These are phyloP conservation scores for Pseudogymnoascus sp. DNA, from an alignment of 2,329 filamentous ascomycete species.

Conservation along the genomic window DNA sequence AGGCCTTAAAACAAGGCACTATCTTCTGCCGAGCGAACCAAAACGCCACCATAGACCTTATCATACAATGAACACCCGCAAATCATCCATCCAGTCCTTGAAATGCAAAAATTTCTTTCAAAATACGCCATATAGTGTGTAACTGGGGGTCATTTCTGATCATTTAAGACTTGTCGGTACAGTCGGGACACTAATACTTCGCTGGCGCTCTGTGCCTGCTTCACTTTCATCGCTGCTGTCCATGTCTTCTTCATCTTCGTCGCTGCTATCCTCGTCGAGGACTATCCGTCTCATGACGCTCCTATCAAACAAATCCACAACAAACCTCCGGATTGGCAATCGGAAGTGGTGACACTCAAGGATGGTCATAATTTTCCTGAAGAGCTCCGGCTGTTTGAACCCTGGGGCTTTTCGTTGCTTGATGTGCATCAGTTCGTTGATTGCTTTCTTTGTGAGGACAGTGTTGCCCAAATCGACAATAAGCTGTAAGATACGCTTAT, in stretches of 20 bases:
- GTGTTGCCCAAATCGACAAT: constrained; percentile 88
- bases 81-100: not conserved
- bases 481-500: constrained; percentile 71
- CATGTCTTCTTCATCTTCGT: constrained; percentile 26
- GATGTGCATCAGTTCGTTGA: constrained; percentile 71
- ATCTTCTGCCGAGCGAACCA: not conserved
- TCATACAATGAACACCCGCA: constrained; percentile 4
- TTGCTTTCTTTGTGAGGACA: constrained; percentile 80
- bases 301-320: constrained; percentile 91
- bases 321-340: constrained; percentile 76
- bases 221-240: constrained; percentile 36
- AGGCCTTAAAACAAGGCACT: not conserved
- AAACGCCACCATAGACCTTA: not conserved
- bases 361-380: constrained; percentile 75
- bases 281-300: constrained; percentile 77
- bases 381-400: constrained; percentile 70
- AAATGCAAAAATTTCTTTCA: constrained; percentile 5
- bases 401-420: constrained; percentile 65
- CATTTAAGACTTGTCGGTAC: not conserved
- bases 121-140: constrained; percentile 7
- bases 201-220: constrained; percentile 44
- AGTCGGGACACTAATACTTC: constrained; percentile 38
- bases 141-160: constrained; percentile 5
- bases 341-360: constrained; percentile 86
- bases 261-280: constrained; percentile 50